Base-by-base conservation (phyloP, 1,284 basidiomycete genomes). In the Rhodotorula sp. region DNA sequence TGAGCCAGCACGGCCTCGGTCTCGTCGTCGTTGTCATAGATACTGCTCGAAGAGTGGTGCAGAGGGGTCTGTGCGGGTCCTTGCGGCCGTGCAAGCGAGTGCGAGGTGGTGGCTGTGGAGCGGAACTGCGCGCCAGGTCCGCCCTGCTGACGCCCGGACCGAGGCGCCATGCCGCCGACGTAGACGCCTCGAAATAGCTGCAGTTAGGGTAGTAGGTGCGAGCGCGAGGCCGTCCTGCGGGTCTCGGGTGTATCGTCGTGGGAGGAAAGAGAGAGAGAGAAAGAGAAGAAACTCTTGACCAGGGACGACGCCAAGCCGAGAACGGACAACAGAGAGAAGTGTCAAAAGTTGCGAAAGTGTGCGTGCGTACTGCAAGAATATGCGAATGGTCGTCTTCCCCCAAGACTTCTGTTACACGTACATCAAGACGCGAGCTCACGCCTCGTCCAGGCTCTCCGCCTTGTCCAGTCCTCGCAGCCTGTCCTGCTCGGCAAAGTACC, bases 21-120 rank as follows among this genome's bases (percentile, higher is more conserved):
- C 49, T 69, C 68, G n/a, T 62, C 60, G 24, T 64, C 60, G 30
- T 65, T 54, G 48, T 69, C 63, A 60, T 65, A 69, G 55, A 65
- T 53, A 15, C 63, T 65, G 6, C 55, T 45, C 20, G 62, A 55
- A 14, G 33, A 55, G 42, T 55, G 54, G 6, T 22, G 17, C 17
- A 26, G n/a, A n/a, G 30, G 49, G 5, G 51, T 17, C 6, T 6
- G 49, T 37, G 51, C 17, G 26, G 30, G n/a, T 24, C 29, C 58
- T 51, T 42, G 22, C 51, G 24, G 62, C 37, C 4, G 17, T 24
- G 55, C 33, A 57, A 63, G 49, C 20, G 44, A 53, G 49, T 7
- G 37, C 26, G 49, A 64, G 26, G 44, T 44, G 42, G 24, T 10
- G 20, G 42, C 8, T 2, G 53, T 17, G 37, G 37, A 42, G 37